A percentile compares a stretch with the other conserved stretches of the same genome.
phyloP scores from a whole-genome alignment of 2,329 filamentous ascomycete species.

The Fusarium setosum region DNA sequence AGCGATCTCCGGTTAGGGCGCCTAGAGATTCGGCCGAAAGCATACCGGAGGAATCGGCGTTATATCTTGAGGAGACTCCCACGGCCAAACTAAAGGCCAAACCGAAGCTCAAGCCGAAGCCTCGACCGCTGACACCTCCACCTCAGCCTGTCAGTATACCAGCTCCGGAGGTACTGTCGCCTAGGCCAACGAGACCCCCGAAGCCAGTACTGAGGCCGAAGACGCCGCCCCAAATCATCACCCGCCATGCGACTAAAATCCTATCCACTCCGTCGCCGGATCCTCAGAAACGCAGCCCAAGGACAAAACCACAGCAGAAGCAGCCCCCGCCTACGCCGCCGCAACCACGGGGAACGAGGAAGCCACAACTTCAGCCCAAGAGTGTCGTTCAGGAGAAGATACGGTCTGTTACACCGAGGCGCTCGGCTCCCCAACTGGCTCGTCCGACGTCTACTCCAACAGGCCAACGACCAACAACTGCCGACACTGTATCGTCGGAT shows the following conservation, averaged over 20 bases:
- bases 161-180: conserved; percentile 44
- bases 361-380: conserved; percentile 23
- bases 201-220: conserved; percentile 46
- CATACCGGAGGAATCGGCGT: conserved; percentile 21
- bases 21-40: conserved; percentile 16
- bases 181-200: conserved; percentile 47
- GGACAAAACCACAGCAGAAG: conserved; percentile 13
- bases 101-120: conserved; percentile 40
- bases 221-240: conserved; percentile 43
- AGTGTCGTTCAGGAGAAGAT: conserved; percentile 11
- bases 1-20: conserved; percentile 28
- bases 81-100: conserved; percentile 44
- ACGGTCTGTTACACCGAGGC: conserved; percentile 19
- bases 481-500: conserved; percentile 53
- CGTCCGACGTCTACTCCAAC: conserved; percentile 19
- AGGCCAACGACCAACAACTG: conserved; percentile 30
- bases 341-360: conserved; percentile 46
- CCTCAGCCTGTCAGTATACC: conserved; percentile 32
- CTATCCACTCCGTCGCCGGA: conserved; percentile 42
- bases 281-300: conserved; percentile 42
- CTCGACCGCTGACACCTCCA: conserved; percentile 34
- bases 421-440: conserved; percentile 16
- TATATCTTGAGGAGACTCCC: background rate
- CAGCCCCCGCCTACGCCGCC: conserved; percentile 52
- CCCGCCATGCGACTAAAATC: conserved; percentile 31